Base-by-base conservation (phyloP, 1,284 basidiomycete genomes). In the Pterulicium gracile region DNA sequence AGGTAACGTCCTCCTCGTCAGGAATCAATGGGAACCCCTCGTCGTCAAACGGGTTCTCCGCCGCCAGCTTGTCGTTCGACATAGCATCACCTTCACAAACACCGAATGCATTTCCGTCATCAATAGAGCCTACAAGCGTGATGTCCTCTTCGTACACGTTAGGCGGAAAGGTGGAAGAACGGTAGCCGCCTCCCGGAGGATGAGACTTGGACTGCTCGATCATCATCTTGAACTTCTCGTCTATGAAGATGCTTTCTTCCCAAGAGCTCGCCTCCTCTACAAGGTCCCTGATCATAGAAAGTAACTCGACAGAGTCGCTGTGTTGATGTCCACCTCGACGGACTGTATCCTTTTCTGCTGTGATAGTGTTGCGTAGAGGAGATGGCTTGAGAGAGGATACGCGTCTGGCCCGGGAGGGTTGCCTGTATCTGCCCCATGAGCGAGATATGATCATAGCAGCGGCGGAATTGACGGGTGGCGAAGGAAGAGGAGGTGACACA, bases 171-270 rank as follows among this genome's bases (percentile, higher is more conserved):
- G n/a, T n/a, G n/a, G n/a, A n/a, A n/a, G n/a, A n/a, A n/a, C n/a
- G n/a, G n/a, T n/a, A n/a, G n/a, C n/a, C n/a, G n/a, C n/a, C n/a
- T n/a, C n/a, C n/a, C n/a, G n/a, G n/a, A n/a, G n/a, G n/a, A n/a
- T n/a, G n/a, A n/a, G n/a, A n/a, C n/a, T n/a, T 32, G 18, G 65
- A 63, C 36, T 56, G 54, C 24, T 64, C 54, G 12, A 73, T 63
- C 57, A 74, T 60, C 2, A 58, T 55, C 51, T 62, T 69, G 58
- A 74, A 74, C 23, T 65, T 66, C 35, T 66, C 55, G 49, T 70
- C 65, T 56, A 72, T 60, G 51, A 69, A 69, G 24, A 73, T 53
- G 48, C 62, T 66, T 5, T 62, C 56, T 48, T 73, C 71, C 72
- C 72, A 74, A 35, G 64, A 64, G 44, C 60, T 69, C 12, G 70